Evolutionary conservation across 176 grass and related monocot genomes (phyloP), one percentile per base, ranked within the genome.

Genomic region (Luzula sylvatica): DNA sequence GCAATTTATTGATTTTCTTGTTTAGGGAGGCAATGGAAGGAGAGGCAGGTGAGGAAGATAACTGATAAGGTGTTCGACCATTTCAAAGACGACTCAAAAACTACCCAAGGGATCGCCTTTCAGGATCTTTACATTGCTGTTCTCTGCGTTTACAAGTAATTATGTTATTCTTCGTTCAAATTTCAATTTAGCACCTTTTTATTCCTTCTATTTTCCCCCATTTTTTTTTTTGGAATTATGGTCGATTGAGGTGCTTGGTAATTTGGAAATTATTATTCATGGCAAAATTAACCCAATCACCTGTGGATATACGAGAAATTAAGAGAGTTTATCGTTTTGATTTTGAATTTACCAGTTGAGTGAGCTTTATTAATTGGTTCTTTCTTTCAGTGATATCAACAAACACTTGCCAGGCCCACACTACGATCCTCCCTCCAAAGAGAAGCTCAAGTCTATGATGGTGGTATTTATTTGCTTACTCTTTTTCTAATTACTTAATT

Each of bases 141-240:
- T 55, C 92, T 98, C 48, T 76, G 74, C 58, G 81, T 90, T 49
- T 98, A 98, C 81, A 98, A 98, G 92, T 98, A 86, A 41, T n/a
- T n/a, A n/a, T n/a, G n/a, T 15, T 9, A 45, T 26, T 19, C 26
- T 21, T 0, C 13, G 3, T 54, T 15, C 23, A 22, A 8, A 1
- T 29, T n/a, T 44, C 2, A 21, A 13, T 0, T 51, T 0, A 4
- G 9, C 7, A 4, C 6, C 17, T 50, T 46, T 48, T 8, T 43
- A 1, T 11, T 0, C 27, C 2, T 70, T 23, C 3, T 50, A 0
- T 15, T 46, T 19, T 40, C 28, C 20, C 60, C 49, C 5, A 65
- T 56, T 25, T 24, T 2, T 42, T 8, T 7, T 24, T 23, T 7
- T 14, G 55, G 42, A 2, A 38, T 6, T 38, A 23, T 29, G 20